Evolutionary conservation across 352 stramenopile genomes (phyloP), one percentile per base, ranked within the genome.

Genomic region (Pythium aphanidermatum): DNA sequence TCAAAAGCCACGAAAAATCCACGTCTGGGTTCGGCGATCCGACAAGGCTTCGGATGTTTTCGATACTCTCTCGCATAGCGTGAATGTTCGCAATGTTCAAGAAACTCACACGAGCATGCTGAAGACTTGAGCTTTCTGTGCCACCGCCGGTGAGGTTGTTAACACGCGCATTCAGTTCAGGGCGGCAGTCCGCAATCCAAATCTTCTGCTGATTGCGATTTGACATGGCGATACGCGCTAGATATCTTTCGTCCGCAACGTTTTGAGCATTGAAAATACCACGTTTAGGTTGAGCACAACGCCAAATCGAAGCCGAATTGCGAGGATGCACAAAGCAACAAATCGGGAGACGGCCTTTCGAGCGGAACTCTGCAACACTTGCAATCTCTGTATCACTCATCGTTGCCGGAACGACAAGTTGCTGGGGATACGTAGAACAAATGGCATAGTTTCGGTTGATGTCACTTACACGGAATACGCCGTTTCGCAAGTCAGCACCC

Each of bases 1-100:
- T 75, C 25, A 65, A 38, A 6, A 71, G 62, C 74, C 79, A 89
- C 13, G 65, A 61, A 0, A 83, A 63, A 46, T 87, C 66, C 13
- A 88, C 64, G 5, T 91, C 66, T 7, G 68, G 43, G 24, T 76
- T 76, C n/a, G 31, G 51, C 0, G 46, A 61, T 2, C 24, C 21
- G 1, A 86, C 68, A 20, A 90, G 64, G 5, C 51, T 55, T 17
- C 75, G 67, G 3, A 97, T 54, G 30, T 56, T 65, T 40, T 91
- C 73, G 16, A 96, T 62, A 50, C 71, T 87, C 37, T 96, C 83
- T 12, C 91, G 81, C 77, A 97, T 93, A 7, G 82, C 85, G 53
- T 97, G 90, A 46, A 97, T 97, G 63, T 97, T 96, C 13, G 80
- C 81, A 44, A 97, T 96, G 55, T 95, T 88, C 13, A 96, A 66